A percentile compares a stretch with the other conserved stretches of the same genome.
Conservation (phyloP, 202 grass and related monocot genomes). For the Digitaria exilis region DNA sequence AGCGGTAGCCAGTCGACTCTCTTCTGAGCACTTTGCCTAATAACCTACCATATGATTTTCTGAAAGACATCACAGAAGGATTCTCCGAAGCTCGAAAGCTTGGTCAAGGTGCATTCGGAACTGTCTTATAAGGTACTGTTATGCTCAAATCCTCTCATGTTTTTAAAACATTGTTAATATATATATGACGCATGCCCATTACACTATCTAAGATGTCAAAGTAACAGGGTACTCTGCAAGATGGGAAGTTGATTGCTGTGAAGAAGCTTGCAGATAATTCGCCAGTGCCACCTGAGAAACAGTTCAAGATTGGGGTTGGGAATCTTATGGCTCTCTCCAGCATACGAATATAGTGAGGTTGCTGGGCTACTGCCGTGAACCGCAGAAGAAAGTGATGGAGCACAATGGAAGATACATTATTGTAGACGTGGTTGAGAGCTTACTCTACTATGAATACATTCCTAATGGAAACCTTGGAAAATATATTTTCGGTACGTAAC, state of each 20-base stretch:
- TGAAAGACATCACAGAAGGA: neutral
- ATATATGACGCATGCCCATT: too few relatives aligned
- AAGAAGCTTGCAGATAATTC: neutral
- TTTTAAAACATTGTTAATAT: too few relatives aligned
- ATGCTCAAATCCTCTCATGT: too few relatives aligned
- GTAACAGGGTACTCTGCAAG: neutral
- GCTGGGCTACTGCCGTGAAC: neutral
- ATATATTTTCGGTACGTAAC: neutral
- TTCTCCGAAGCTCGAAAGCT: neutral
- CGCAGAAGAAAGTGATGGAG: neutral
- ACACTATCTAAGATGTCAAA: neutral
- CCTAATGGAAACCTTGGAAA: neutral
- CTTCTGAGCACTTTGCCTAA: neutral
- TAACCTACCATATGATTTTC: neutral
- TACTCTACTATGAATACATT: neutral
- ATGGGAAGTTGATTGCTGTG: neutral
- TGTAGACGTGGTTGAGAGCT: neutral
- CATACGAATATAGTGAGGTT: neutral
- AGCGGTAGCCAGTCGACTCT: neutral
- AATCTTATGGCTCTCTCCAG: neutral
- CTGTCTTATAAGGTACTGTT: neutral
- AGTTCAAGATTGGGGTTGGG: neutral
- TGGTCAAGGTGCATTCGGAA: neutral
- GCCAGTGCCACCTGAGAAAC: neutral
- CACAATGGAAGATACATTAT: neutral